Evolutionary conservation across 768 basidiomycete species (phyloP).

Genomic region (Holtermannia corniformis): DNA sequence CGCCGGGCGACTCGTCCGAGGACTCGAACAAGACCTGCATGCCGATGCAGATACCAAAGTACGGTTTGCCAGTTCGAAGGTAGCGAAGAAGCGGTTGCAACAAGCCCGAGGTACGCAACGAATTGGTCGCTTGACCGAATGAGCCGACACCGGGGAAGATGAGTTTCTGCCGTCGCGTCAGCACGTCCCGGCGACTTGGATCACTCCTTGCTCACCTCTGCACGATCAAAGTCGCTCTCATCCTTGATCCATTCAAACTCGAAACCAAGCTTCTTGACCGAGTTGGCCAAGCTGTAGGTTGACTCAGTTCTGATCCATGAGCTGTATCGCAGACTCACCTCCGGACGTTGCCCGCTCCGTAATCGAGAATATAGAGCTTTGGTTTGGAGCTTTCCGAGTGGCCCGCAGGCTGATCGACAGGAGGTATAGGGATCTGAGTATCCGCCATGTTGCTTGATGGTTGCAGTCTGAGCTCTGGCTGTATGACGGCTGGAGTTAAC

Average conservation of each 20-base stretch:
- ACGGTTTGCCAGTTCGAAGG: constrained; percentile 77
- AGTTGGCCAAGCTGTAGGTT: constrained; percentile 86
- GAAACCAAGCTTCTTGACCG: constrained; percentile 72
- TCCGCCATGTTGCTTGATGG: too few relatives aligned
- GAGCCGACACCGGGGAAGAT: constrained; percentile 96
- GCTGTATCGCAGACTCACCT: constrained; percentile 21
- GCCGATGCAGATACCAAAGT: constrained; percentile 92
- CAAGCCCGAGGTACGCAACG: constrained; percentile 62
- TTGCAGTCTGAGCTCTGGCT: not conserved
- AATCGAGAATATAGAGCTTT: constrained; percentile 79
- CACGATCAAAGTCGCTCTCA: constrained; percentile 71
- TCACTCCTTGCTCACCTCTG: constrained; percentile 60
- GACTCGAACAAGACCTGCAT: constrained; percentile 90
- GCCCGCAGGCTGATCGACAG: constrained; percentile 25
- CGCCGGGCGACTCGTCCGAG: constrained; percentile 64
- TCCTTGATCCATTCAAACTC: constrained; percentile 78
- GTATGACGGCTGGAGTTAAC: not conserved
- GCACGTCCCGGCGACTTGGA: not conserved
- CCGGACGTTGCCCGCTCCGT: constrained; percentile 70
- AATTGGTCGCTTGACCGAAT: constrained; percentile 75
- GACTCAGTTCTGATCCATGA: not conserved
- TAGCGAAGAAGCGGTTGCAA: constrained; percentile 71
- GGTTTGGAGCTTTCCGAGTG: constrained; percentile 15
- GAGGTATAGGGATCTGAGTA: constrained; percentile 23
- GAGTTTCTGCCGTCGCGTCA: constrained; percentile 55